These are phyloP conservation scores for Alternaria ventricosa DNA, from an alignment of 2,329 filamentous ascomycete genomes.

Conservation along the genomic window DNA sequence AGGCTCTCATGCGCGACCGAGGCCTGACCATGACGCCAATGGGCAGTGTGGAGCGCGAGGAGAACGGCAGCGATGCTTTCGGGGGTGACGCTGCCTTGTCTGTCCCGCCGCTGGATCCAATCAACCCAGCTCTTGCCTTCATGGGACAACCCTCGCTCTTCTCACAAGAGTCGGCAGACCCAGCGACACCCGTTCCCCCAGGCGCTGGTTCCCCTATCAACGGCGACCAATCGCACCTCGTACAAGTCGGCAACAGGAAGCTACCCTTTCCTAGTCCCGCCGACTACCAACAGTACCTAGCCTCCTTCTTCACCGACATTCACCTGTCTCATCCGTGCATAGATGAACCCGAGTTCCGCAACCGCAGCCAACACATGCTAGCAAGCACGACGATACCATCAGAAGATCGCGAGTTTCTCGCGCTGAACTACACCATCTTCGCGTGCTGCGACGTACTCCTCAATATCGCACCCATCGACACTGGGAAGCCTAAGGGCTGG, in stretches of 20 bases:
- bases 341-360: conserved; percentile 37
- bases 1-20: conserved; percentile 41
- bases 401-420: conserved; percentile 33
- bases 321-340: conserved; percentile 38
- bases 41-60: conserved; percentile 38
- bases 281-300: conserved; percentile 33
- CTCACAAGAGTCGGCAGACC: conserved; percentile 14
- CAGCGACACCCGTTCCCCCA: conserved; percentile 4
- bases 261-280: conserved; percentile 29
- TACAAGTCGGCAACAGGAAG: conserved; percentile 26
- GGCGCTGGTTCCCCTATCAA: background rate
- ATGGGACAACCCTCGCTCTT: conserved; percentile 23
- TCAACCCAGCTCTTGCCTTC: conserved; percentile 28
- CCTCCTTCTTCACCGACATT: conserved; percentile 38
- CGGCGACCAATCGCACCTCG: conserved; percentile 5
- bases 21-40: conserved; percentile 29
- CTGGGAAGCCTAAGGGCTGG: conserved; percentile 33
- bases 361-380: conserved; percentile 31
- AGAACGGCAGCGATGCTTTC: conserved; percentile 22
- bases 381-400: conserved; percentile 19
- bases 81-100: conserved; percentile 27
- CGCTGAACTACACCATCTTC: conserved; percentile 41
- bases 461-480: conserved; percentile 2
- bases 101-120: conserved; percentile 29
- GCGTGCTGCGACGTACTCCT: conserved; percentile 28